phyloP scores from a whole-genome alignment of 495 filamentous ascomycete species.

The Clavariopsis aquatica region DNA sequence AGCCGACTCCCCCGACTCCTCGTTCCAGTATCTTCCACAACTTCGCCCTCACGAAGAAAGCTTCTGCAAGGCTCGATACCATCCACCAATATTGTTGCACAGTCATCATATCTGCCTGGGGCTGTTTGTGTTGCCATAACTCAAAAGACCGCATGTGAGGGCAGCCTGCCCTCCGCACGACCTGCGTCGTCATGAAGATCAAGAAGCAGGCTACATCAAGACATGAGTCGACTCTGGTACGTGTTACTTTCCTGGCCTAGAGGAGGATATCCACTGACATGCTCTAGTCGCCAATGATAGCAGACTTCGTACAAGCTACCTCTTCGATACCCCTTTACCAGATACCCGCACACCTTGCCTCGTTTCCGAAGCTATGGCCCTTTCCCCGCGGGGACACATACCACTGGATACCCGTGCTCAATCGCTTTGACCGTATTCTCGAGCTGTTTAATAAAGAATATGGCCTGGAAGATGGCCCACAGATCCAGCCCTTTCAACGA shows the following conservation, averaged over 20 bases:
- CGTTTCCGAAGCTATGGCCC: slow-evolving; percentile 86
- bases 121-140: neutral
- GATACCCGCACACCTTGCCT: slow-evolving; percentile 72
- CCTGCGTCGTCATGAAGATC: slow-evolving; percentile 72
- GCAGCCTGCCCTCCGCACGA: slow-evolving; percentile 32
- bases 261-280: neutral
- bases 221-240: slow-evolving; percentile 91
- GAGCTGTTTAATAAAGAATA: slow-evolving; percentile 81
- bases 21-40: neutral
- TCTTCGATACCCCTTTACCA: slow-evolving; percentile 69
- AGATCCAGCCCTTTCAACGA: slow-evolving; percentile 70
- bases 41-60: neutral
- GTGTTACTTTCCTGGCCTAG: slow-evolving; percentile 41
- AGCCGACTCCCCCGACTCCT: neutral
- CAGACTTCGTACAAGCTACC: slow-evolving; percentile 70
- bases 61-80: neutral
- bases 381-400: slow-evolving; percentile 97
- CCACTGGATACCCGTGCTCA: slow-evolving; percentile 94
- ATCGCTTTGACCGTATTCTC: slow-evolving; percentile 88
- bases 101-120: neutral
- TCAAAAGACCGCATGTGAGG: slow-evolving; percentile 22
- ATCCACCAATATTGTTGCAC: slow-evolving; percentile 3
- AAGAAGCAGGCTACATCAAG: slow-evolving; percentile 89
- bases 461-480: slow-evolving; percentile 75
- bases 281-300: slow-evolving; percentile 78